phyloP scores from a whole-genome alignment of 2,329 filamentous ascomycete species.

The Hymenoscyphus salicellus region DNA sequence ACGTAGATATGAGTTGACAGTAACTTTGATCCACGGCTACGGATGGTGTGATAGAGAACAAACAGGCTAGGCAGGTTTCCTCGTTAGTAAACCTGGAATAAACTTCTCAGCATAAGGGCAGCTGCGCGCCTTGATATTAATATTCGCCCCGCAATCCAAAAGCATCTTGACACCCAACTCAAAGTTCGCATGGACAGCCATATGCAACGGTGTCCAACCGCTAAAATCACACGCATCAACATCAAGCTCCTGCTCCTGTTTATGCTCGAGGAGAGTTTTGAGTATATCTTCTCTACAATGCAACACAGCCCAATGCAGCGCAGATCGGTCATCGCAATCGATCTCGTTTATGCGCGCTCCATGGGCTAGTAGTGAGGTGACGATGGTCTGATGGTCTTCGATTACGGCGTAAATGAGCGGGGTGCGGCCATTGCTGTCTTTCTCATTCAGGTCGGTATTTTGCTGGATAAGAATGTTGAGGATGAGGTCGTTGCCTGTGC shows the following conservation, averaged over 20 bases:
- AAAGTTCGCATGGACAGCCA: background rate
- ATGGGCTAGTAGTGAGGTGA: conserved; percentile 6
- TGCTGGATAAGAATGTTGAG: conserved; percentile 12
- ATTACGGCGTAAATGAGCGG: conserved; percentile 13
- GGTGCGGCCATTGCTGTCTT: conserved; percentile 3
- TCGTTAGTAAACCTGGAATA: background rate
- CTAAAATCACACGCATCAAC: background rate
- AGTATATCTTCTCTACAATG: background rate
- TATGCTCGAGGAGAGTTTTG: background rate
- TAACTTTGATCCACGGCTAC: too few relatives aligned
- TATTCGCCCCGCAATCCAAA: background rate
- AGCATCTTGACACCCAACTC: conserved; percentile 1
- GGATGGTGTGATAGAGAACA: too few relatives aligned
- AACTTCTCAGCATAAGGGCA: background rate
- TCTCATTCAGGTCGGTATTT: conserved; percentile 6
- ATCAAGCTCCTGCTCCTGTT: background rate
- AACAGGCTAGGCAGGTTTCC: background rate
- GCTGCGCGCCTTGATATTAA: background rate
- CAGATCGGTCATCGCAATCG: background rate
- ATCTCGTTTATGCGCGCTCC: conserved; percentile 7
- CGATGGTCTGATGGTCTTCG: conserved; percentile 8
- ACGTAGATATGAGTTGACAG: too few relatives aligned
- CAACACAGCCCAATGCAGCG: background rate
- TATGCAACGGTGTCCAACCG: background rate
- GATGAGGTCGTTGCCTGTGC: conserved; percentile 6